Evolutionary conservation across 208 protist genomes (phyloP).

Genomic region (Leishmania arabica): DNA sequence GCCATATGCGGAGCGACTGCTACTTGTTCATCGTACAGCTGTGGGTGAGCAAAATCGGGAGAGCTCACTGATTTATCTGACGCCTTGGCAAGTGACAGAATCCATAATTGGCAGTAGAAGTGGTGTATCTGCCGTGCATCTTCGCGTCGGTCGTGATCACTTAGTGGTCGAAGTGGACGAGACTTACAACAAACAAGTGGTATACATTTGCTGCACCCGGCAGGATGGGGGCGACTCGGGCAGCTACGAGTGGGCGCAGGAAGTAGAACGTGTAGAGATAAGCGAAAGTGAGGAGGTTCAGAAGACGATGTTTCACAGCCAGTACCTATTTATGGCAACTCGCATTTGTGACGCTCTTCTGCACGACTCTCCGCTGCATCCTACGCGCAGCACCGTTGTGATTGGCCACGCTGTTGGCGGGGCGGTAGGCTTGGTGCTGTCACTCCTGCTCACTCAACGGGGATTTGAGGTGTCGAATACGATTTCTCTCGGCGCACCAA

Average conservation of each 20-base stretch:
- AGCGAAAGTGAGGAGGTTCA: conserved; percentile 75
- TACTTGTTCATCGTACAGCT: conserved; percentile 68
- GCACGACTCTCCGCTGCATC: conserved; percentile 72
- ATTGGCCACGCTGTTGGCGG: conserved; percentile 82
- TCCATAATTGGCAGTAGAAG: conserved; percentile 71
- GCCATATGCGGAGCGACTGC: conserved; percentile 71
- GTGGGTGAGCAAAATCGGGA: conserved; percentile 36
- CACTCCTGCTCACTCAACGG: conserved; percentile 55
- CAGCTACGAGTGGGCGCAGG: conserved; percentile 64
- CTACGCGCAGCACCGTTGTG: conserved; percentile 73
- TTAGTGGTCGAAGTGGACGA: conserved; percentile 84
- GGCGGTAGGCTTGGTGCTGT: conserved; percentile 56
- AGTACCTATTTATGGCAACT: conserved; percentile 51
- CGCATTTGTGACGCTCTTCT: conserved; percentile 64
- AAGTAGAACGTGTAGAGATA: conserved; percentile 74
- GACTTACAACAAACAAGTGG: conserved; percentile 78
- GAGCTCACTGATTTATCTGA: conserved; percentile 39
- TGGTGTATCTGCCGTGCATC: conserved; percentile 70
- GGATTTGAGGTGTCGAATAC: conserved; percentile 77
- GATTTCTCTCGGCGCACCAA: conserved; percentile 76
- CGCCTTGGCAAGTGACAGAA: conserved; percentile 74
- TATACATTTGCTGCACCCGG: conserved; percentile 69
- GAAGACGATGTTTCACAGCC: conserved; percentile 65
- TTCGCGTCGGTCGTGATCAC: conserved; percentile 66
- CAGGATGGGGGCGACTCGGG: conserved; percentile 29